Percentiles rank a stretch among this genome's conserved stretches.
Evolutionary conservation across 352 stramenopile genomes (phyloP).

Genomic region (Phytophthora hibernalis): DNA sequence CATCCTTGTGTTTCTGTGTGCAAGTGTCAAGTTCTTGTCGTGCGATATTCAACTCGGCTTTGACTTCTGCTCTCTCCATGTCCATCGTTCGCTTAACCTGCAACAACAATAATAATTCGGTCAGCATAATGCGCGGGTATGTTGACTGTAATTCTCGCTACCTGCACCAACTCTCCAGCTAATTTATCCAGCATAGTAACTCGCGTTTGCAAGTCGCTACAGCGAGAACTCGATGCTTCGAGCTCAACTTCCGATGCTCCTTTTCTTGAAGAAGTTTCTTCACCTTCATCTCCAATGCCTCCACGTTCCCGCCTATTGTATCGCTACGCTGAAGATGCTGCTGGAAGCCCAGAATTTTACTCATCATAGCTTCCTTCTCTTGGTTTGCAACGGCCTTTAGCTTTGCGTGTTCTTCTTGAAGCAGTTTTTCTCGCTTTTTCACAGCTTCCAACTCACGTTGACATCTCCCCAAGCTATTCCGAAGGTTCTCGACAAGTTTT

Average conservation of each 20-base stretch:
- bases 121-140: neutral
- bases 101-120: constrained; percentile 1
- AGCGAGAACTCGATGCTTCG: constrained; percentile 14
- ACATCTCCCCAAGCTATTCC: constrained; percentile 53
- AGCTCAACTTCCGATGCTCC: constrained; percentile 23
- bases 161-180: constrained; percentile 32
- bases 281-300: constrained; percentile 46
- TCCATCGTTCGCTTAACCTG: constrained; percentile 38
- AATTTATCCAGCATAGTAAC: constrained; percentile 22
- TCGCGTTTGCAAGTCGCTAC: constrained; percentile 18
- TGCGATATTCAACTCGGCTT: constrained; percentile 14
- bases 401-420: constrained; percentile 60
- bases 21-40: constrained; percentile 23
- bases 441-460: constrained; percentile 61
- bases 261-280: constrained; percentile 45
- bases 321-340: constrained; percentile 51
- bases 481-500: constrained; percentile 47
- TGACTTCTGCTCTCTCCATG: constrained; percentile 19
- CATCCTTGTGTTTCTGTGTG: constrained; percentile 6
- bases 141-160: neutral
- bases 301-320: constrained; percentile 31
- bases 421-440: constrained; percentile 56
- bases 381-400: constrained; percentile 46
- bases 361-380: constrained; percentile 63
- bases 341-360: constrained; percentile 67